Conservation (phyloP, 2,329 filamentous ascomycete species). For the Trichoderma citrinoviride region DNA sequence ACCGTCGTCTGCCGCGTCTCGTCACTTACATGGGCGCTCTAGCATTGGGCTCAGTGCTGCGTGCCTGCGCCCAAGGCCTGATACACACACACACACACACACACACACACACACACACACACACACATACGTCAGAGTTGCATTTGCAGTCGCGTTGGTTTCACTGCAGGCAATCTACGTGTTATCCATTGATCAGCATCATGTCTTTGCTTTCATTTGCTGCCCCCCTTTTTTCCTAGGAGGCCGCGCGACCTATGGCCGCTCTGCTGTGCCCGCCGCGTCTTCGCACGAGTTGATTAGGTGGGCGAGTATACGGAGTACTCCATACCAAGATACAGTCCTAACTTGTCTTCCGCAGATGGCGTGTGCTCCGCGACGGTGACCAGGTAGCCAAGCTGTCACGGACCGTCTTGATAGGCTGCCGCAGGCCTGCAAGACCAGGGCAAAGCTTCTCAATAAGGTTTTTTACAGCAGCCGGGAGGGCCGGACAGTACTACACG, state of each 20-base stretch:
- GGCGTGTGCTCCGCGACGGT: neutral
- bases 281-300: neutral
- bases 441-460: conserved; percentile 3
- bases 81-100: neutral
- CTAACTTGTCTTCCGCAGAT: too few species aligned
- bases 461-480: conserved; percentile 9
- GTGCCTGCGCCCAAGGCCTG: neutral
- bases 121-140: conserved; percentile 4
- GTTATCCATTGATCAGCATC: neutral
- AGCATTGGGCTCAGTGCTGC: neutral
- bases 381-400: neutral
- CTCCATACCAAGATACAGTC: neutral
- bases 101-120: neutral
- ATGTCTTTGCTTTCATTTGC: neutral
- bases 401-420: conserved; percentile 2
- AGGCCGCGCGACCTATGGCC: neutral
- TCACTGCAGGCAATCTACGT: neutral
- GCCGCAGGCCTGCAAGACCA: neutral
- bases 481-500: neutral
- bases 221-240: neutral
- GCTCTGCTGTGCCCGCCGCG: conserved; percentile 8
- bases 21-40: neutral
- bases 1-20: neutral
- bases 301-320: neutral
- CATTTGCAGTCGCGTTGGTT: conserved; percentile 6